Evolutionary conservation across 2,329 filamentous ascomycete species (phyloP).

Genomic region (Dactylellina drechsleri): DNA sequence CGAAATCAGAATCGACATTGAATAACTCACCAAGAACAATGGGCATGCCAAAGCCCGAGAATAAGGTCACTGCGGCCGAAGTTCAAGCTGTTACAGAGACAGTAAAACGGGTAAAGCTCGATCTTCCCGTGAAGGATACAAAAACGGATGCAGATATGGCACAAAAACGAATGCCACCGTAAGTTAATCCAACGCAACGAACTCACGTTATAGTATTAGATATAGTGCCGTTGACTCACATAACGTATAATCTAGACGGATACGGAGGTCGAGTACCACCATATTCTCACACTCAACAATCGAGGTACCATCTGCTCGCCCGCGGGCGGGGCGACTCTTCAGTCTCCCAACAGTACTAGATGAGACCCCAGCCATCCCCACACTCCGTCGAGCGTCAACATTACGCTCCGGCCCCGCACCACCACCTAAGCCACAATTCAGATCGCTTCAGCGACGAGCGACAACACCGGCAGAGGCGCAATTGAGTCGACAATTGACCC

Average conservation of each 20-base stretch:
- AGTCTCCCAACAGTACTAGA: slow-evolving; percentile 30
- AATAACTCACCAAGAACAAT: neutral
- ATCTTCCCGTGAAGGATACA: slow-evolving; percentile 19
- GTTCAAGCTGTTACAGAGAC: slow-evolving; percentile 2
- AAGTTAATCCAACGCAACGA: neutral
- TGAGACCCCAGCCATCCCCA: slow-evolving; percentile 18
- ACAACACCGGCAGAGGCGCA: slow-evolving; percentile 42
- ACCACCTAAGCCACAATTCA: slow-evolving; percentile 46
- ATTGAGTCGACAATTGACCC: slow-evolving; percentile 21
- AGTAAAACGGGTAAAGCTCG: slow-evolving; percentile 45
- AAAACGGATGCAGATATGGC: slow-evolving; percentile 6
- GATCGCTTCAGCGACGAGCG: slow-evolving; percentile 36
- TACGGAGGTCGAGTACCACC: slow-evolving; percentile 41
- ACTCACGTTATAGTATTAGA: neutral
- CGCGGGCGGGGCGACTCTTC: slow-evolving; percentile 10
- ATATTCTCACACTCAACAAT: slow-evolving; percentile 51
- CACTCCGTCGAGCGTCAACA: slow-evolving; percentile 21
- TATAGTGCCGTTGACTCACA: neutral
- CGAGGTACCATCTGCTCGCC: slow-evolving; percentile 18
- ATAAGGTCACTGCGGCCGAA: neutral
- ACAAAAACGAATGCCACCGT: slow-evolving; percentile 44
- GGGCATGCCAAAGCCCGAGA: slow-evolving; percentile 17
- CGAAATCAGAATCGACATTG: slow-evolving; percentile 17
- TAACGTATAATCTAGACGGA: slow-evolving; percentile 18
- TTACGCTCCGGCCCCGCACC: slow-evolving; percentile 24